Base-by-base conservation (phyloP, 2,329 filamentous ascomycete species). In the Xylariaceae sp. region DNA sequence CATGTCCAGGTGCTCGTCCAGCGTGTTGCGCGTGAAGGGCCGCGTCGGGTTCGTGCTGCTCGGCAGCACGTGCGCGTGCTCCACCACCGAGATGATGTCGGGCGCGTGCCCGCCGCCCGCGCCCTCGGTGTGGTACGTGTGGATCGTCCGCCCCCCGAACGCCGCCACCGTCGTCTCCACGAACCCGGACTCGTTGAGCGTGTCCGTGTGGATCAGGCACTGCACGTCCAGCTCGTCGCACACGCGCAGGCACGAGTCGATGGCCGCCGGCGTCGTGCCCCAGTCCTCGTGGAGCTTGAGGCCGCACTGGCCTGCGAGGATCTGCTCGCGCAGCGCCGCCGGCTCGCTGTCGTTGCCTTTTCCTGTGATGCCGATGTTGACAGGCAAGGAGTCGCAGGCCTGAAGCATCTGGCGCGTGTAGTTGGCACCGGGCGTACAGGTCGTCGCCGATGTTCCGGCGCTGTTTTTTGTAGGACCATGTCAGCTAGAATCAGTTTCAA, bases 1-100 rank as follows among this genome's bases (percentile, higher is more conserved):
- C 90, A 97, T 97, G 67, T 97, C 90, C 11, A 96, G 76, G 65
- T 97, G 90, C 64, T 97, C 90, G 57, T 96, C 90, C 0, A 97
- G 75, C 0, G 90, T 97, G 68, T 97, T 96, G 50, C 74, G 72
- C 2, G 90, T 97, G 63, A 81, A 96, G 1, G 90, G 90, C 2
- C 89, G 74, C 2, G 90, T 97, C 0, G 90, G 90, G 60, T 95
- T 97, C 0, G 90, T 97, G 32, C 83, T 90, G 4, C 83, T 88
- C 0, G 90, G 90, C 1, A 97, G 75, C 2, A 97, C 88, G 57
- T 97, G 92, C 33, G 77, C 65, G 55, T 89, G 83, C 62, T 94
- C 88, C 9, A 96, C 90, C 1, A 96, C 88, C 18, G 78, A 83
- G 63, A 97, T 96, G 64, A 97, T 96, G 61, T 97, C 90, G 0